Conservation (phyloP, 2,329 filamentous ascomycete genomes). For the Colletotrichum ledebouriae region DNA sequence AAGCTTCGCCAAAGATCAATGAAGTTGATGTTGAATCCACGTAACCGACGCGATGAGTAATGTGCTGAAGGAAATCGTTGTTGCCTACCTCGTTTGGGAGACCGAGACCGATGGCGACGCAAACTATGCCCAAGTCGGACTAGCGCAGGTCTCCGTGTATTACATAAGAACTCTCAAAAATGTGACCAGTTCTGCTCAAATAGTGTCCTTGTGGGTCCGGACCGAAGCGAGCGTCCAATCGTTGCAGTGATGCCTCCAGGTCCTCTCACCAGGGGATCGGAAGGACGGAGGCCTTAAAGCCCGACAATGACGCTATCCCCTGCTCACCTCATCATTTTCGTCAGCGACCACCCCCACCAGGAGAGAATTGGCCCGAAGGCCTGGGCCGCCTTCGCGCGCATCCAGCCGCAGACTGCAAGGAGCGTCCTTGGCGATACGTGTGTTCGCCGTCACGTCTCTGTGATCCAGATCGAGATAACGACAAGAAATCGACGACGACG, state of each 20-base stretch:
- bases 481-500: slow-evolving; percentile 26
- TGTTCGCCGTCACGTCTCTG: not conserved
- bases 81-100: not conserved
- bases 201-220: not conserved
- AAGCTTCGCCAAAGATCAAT: not conserved
- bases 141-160: rapidly evolving
- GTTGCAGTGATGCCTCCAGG: too few species aligned
- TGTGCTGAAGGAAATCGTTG: not conserved
- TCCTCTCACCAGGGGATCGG: not conserved
- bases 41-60: not conserved
- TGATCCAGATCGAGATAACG: slow-evolving; percentile 38
- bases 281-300: not conserved
- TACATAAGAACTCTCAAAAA: not conserved
- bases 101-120: not conserved
- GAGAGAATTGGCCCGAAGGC: not conserved
- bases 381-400: slow-evolving; percentile 7
- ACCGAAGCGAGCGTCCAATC: slow-evolving; percentile 13
- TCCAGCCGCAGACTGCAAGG: slow-evolving; percentile 15
- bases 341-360: not conserved
- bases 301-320: slow-evolving; percentile 24
- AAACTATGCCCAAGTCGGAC: not conserved
- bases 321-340: slow-evolving; percentile 10
- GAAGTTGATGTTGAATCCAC: not conserved
- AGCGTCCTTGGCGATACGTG: slow-evolving; percentile 4
- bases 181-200: not conserved